A percentile compares a stretch with the other conserved stretches of the same genome.
These are phyloP conservation scores for Coleophoma cylindrospora DNA, from an alignment of 2,329 filamentous ascomycete species.

Conservation along the genomic window DNA sequence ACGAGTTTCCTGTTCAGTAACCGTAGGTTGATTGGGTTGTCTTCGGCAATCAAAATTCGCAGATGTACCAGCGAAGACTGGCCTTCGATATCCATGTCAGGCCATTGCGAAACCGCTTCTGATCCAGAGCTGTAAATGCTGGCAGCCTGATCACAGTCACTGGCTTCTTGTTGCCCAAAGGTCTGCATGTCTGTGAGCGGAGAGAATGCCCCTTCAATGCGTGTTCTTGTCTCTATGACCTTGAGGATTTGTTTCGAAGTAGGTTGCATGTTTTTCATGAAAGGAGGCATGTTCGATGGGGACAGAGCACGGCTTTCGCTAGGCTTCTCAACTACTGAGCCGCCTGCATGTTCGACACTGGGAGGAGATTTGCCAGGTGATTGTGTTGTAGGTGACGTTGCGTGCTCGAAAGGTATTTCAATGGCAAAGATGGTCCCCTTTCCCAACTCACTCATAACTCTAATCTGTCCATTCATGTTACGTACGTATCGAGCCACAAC, in stretches of 20 bases:
- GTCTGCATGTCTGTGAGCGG: neutral
- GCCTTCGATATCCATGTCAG: conserved; percentile 60
- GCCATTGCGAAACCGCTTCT: conserved; percentile 2
- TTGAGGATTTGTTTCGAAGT: conserved; percentile 1
- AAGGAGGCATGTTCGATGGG: neutral
- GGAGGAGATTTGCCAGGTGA: neutral
- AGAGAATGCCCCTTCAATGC: neutral
- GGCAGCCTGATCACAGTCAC: neutral
- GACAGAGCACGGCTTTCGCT: neutral
- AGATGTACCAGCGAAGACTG: conserved; percentile 37
- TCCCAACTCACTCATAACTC: conserved; percentile 14
- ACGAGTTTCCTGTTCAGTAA: conserved; percentile 69
- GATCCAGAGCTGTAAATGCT: neutral
- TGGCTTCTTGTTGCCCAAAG: neutral
- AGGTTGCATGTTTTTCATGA: neutral
- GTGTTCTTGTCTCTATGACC: neutral
- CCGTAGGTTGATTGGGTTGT: conserved; percentile 78
- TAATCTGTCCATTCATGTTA: conserved; percentile 17
- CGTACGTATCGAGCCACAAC: conserved; percentile 18
- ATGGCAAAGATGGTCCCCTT: conserved; percentile 19
- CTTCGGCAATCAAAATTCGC: conserved; percentile 70
- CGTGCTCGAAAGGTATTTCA: conserved; percentile 17
- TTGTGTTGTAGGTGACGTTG: neutral
- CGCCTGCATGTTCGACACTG: neutral
- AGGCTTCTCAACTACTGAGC: neutral